Base-by-base conservation (phyloP, 768 basidiomycete species). In the Russula virescens region DNA sequence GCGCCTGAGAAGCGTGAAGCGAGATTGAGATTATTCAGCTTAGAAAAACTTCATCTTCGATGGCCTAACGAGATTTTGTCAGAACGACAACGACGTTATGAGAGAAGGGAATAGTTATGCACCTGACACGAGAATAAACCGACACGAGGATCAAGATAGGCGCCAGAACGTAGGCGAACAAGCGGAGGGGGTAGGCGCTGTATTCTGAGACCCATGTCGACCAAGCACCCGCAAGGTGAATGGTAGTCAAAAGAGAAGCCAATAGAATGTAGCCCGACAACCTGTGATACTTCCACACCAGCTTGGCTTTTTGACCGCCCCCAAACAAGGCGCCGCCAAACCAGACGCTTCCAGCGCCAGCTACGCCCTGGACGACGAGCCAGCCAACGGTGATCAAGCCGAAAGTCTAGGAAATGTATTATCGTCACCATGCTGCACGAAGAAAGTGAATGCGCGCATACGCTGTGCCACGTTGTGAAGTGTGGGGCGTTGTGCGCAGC, bases 211-310 rank as follows among this genome's bases (percentile, higher is more conserved):
- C 76, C 88, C 87, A 93, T 48, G 67, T 60, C 2, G 89, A 89
- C 80, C 83, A 85, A 3, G 74, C 82, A 1, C 91, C 91, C 11
- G 85, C 91, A 1, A 94, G 77, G 68, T 89, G 75, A 3, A 82
- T 79, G 0, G 88, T 88, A 45, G 82, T 71, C 40, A 93, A 68
- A 35, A 89, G 71, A 5, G 83, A 64, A 0, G 83, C 78, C 58
- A 89, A 82, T 13, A 92, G 71, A 19, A 86, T 50, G 67, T 94
- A 94, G 10, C 92, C 92, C 0, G 88, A 90, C n/a, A 87, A 64
- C 65, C 91, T 76, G 69, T 94, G 91, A 66, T 90, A 93, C 71
- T 92, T 94, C 87, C 91, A 94, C 21, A 92, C 62, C 1, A 75
- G 71, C 71, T 89, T 93, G 16, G 90, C 89, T 70, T 82, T 86